Conservation (phyloP, 306 rosid species). For the Cercis canadensis region DNA sequence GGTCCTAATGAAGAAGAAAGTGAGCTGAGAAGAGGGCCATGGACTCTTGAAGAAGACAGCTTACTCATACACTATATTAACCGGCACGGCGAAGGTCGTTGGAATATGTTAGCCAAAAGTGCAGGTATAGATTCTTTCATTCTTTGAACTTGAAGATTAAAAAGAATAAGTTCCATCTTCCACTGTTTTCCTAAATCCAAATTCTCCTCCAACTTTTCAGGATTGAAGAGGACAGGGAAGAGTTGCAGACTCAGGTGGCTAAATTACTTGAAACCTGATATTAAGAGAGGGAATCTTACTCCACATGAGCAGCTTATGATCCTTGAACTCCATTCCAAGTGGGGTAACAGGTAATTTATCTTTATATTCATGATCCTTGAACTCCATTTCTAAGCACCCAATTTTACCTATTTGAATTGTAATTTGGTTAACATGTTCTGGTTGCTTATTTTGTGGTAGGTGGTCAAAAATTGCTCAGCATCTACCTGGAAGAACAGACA, state of each 20-base stretch:
- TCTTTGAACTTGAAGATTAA: neutral
- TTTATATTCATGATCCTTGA: too few relatives aligned
- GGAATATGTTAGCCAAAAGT: constrained; percentile 86
- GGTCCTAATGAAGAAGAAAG: constrained; percentile 56
- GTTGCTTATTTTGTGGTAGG: constrained; percentile 41
- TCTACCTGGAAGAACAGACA: constrained; percentile 94
- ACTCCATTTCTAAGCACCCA: neutral
- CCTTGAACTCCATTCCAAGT: constrained; percentile 91
- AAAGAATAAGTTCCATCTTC: constrained; percentile 30
- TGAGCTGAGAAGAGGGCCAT: constrained; percentile 86
- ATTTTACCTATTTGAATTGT: neutral
- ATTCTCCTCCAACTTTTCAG: constrained; percentile 47
- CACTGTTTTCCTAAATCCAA: constrained; percentile 2
- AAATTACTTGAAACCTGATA: constrained; percentile 92
- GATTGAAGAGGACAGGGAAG: constrained; percentile 94
- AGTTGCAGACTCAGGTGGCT: constrained; percentile 98
- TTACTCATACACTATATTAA: constrained; percentile 80
- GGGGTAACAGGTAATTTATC: constrained; percentile 78
- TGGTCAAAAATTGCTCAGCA: constrained; percentile 95
- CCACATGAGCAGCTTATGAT: constrained; percentile 92
- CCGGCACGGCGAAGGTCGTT: constrained; percentile 92
- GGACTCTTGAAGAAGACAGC: constrained; percentile 97
- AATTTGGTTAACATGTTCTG: neutral
- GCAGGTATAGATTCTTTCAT: constrained; percentile 59
- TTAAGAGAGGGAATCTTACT: constrained; percentile 89